Percentiles rank a stretch among this genome's conserved stretches.
Conservation (phyloP, 78 protist genomes). For the Trichosphaerium sp. region DNA sequence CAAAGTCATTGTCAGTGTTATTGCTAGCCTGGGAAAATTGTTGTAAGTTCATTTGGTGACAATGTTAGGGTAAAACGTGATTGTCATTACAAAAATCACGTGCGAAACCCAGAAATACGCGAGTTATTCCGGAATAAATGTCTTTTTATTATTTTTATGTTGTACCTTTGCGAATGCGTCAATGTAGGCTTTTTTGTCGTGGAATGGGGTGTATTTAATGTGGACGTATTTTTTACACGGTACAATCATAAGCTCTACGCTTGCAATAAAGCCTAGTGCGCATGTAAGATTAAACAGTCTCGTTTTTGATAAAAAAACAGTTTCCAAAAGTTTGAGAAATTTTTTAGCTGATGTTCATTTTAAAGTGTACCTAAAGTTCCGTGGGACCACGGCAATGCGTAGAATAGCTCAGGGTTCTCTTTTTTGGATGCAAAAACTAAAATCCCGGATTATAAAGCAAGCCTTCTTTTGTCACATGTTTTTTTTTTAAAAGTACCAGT, state of each 20-base stretch:
- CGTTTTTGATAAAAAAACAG: background rate
- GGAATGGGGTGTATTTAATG: background rate
- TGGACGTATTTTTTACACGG: constrained; percentile 10
- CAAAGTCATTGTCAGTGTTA: constrained; percentile 3
- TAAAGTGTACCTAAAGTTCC: too few species aligned
- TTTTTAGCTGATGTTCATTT: background rate
- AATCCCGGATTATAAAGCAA: too few species aligned
- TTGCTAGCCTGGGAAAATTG: background rate
- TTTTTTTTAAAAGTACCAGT: too few species aligned
- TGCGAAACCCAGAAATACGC: background rate
- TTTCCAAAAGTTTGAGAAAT: background rate
- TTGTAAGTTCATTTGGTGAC: background rate
- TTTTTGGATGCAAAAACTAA: background rate
- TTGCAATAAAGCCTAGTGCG: constrained; percentile 12
- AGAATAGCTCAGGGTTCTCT: constrained; percentile 20
- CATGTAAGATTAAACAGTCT: background rate
- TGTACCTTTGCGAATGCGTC: background rate
- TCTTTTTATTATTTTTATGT: background rate
- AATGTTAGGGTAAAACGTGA: background rate
- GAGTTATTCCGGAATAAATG: background rate
- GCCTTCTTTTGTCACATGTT: too few species aligned
- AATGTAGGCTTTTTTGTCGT: background rate
- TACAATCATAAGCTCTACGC: constrained; percentile 2
- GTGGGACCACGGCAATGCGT: constrained; percentile 21
- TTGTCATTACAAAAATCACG: too few species aligned